These are phyloP conservation scores for Vicia villosa DNA, from an alignment of 306 rosid species.

Conservation along the genomic window DNA sequence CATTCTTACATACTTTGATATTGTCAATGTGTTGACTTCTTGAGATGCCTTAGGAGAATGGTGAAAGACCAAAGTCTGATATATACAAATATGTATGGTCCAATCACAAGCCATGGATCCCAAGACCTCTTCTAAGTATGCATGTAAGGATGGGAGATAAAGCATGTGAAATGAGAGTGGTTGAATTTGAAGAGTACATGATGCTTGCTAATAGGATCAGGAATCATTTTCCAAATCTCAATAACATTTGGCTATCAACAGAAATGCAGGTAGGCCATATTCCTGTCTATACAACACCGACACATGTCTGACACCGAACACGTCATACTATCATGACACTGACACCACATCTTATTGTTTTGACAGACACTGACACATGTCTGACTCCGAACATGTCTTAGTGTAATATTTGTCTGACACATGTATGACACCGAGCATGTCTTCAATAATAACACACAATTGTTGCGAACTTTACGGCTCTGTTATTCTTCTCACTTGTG, in stretches of 20 bases:
- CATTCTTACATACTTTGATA: conserved; percentile 14
- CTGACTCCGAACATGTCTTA: no score
- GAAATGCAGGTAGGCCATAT: conserved; percentile 69
- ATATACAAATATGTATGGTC: conserved; percentile 83
- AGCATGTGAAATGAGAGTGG: conserved; percentile 82
- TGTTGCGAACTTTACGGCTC: neutral
- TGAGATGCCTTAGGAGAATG: conserved; percentile 43
- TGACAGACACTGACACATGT: no score
- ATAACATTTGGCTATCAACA: conserved; percentile 74
- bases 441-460: no score
- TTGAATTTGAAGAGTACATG: conserved; percentile 73
- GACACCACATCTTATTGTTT: no score
- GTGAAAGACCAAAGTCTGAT: conserved; percentile 34
- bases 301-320: no score
- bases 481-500: conserved; percentile 2
- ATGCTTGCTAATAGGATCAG: conserved; percentile 63
- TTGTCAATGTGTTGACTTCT: conserved; percentile 15
- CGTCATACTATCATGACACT: no score
- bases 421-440: no score
- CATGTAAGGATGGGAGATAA: conserved; percentile 96
- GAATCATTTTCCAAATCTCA: conserved; percentile 69
- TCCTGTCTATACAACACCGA: neutral
- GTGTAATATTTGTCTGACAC: no score
- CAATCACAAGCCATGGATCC: conserved; percentile 72
- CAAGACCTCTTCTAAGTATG: conserved; percentile 75